These are phyloP conservation scores for Russula emetica DNA, from an alignment of 768 basidiomycete species.

Conservation along the genomic window DNA sequence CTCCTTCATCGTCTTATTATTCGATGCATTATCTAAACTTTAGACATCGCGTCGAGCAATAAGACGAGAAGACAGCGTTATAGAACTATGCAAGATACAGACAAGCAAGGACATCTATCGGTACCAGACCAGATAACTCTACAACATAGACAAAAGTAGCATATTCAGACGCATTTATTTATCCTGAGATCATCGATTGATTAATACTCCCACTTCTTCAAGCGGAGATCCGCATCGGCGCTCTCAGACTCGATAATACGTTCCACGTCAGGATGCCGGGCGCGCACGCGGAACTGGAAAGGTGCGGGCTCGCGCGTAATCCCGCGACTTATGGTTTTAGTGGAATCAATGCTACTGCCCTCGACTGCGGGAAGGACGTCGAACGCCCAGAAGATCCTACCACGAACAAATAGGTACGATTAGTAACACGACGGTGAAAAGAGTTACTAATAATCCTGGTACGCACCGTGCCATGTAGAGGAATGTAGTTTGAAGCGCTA, in stretches of 20 bases:
- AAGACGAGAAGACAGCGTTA: too few relatives aligned
- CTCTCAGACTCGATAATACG: slow-evolving; percentile 16
- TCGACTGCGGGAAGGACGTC: slow-evolving; percentile 16
- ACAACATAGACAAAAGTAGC: neutral
- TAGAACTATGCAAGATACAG: too few relatives aligned
- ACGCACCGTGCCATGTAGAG: slow-evolving; percentile 23
- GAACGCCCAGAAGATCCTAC: slow-evolving; percentile 28
- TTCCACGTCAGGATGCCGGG: neutral
- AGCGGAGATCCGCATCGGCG: slow-evolving; percentile 15
- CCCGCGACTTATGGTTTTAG: neutral
- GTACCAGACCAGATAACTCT: too few relatives aligned
- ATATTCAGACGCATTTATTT: neutral
- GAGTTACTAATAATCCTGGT: too few relatives aligned
- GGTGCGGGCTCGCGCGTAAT: slow-evolving; percentile 8
- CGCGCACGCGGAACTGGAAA: neutral
- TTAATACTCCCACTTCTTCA: slow-evolving; percentile 20
- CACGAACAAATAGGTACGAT: neutral
- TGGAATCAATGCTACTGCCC: neutral
- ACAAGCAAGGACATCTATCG: too few relatives aligned
- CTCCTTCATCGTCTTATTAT: too few relatives aligned
- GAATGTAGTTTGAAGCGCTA: slow-evolving; percentile 25
- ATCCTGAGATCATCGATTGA: neutral
- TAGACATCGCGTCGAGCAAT: too few relatives aligned
- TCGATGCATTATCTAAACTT: too few relatives aligned
- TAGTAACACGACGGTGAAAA: neutral